Evolutionary conservation across 768 basidiomycete species (phyloP), one percentile per base, ranked within the genome.

Genomic region (Pisolithus orientalis): DNA sequence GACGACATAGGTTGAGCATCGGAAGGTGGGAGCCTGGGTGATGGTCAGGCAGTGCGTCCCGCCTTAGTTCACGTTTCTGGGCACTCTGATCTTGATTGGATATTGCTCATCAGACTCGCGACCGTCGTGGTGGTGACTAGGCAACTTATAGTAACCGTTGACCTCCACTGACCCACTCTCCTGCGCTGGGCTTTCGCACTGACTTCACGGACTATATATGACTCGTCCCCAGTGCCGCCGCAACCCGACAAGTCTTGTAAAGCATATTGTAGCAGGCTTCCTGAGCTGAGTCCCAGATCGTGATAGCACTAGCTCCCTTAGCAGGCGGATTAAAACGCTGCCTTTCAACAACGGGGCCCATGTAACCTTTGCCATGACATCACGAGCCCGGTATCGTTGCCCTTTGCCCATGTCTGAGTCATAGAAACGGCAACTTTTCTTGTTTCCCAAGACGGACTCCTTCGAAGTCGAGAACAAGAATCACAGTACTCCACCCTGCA

Each of bases 1-100:
- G 64, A 56, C 56, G 57, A 68, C 66, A 52, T 44, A 50, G 46
- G 55, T 44, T 27, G 28, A 10, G 16, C 16, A 25, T 24, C 42
- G 24, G 34, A 34, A 13, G 34, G 3, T 34, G 34, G 34, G 14
- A 34, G 13, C 34, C 34, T 14, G 13, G 13, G 34, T 34, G 13
- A 34, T 13, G 5, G 24, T 13, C 42, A 24, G 42, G 21, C 42
- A 43, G 17, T 43, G 42, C 42, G 21, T 27, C 42, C 25, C 21
- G 42, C 42, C 42, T 21, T 13, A 4, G 21, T n/a, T 24, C 42
- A 43, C 24, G 40, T 24, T 17, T 42, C 34, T 32, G 9, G 31
- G 9, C 31, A 32, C 42, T 44, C 24, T 27, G 43, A 44, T 44
- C 40, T 13, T 17, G 2, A 42, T 42, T 42, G 24, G 17, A 24